These are phyloP conservation scores for Calonectria henricotiae DNA, from an alignment of 2,329 filamentous ascomycete genomes.

Conservation along the genomic window DNA sequence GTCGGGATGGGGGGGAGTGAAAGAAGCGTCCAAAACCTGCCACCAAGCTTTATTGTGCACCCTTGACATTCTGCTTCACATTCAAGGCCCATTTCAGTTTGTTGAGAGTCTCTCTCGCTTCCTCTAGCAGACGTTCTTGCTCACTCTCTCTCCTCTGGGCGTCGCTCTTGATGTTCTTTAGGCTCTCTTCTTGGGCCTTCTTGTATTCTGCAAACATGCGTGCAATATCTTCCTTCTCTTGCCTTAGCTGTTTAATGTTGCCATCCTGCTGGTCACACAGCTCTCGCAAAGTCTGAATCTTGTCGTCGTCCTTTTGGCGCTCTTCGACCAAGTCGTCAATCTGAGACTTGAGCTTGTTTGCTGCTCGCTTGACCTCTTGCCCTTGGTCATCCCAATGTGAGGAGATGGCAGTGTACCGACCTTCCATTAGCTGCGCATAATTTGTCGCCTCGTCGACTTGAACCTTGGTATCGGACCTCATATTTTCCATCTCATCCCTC, in stretches of 20 bases:
- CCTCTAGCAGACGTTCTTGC: constrained; percentile 73
- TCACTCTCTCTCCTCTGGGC: constrained; percentile 74
- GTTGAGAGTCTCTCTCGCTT: constrained; percentile 74
- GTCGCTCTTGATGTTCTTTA: constrained; percentile 73
- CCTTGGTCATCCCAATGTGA: constrained; percentile 79
- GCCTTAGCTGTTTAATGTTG: constrained; percentile 74
- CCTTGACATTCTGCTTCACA: constrained; percentile 75
- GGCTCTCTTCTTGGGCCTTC: constrained; percentile 73
- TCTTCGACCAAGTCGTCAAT: constrained; percentile 71
- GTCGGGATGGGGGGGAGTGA: not conserved
- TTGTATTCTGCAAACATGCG: constrained; percentile 78
- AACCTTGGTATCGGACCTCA: constrained; percentile 71
- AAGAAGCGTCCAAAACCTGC: not conserved
- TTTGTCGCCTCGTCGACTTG: constrained; percentile 78
- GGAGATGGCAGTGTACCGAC: constrained; percentile 78
- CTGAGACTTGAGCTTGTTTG: constrained; percentile 68
- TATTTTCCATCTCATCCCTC: constrained; percentile 77
- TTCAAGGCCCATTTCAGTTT: constrained; percentile 83
- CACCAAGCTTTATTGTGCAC: constrained; percentile 63
- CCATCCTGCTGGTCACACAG: constrained; percentile 82
- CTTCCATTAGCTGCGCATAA: constrained; percentile 78
- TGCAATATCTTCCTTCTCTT: constrained; percentile 76
- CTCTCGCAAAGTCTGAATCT: constrained; percentile 76
- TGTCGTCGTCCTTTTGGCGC: constrained; percentile 74
- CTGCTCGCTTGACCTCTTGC: constrained; percentile 71